Percentiles rank a stretch among this genome's conserved stretches.
These are phyloP conservation scores for Multifurca ochricompacta DNA, from an alignment of 768 basidiomycete genomes.

Conservation along the genomic window DNA sequence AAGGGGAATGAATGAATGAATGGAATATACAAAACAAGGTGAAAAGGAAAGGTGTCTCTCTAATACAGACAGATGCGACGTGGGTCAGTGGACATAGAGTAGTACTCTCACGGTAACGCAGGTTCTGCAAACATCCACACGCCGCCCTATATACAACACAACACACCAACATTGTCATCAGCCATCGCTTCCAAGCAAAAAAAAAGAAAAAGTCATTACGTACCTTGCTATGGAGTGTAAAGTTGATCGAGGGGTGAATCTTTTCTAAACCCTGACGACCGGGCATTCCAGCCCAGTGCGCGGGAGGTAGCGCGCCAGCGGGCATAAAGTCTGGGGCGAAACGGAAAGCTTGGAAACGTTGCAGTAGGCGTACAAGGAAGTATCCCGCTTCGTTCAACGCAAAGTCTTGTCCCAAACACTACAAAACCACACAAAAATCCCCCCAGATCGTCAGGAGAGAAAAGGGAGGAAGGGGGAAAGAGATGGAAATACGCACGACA, in stretches of 20 bases:
- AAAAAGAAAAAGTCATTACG: background rate
- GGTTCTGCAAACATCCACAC: slow-evolving; percentile 17
- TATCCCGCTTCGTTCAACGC: slow-evolving; percentile 48
- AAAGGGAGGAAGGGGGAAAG: background rate
- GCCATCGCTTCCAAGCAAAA: background rate
- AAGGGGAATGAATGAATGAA: background rate
- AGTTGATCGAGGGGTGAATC: slow-evolving; percentile 19
- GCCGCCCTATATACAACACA: slow-evolving; percentile 11
- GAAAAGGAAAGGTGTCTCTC: background rate
- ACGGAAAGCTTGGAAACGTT: slow-evolving; percentile 34
- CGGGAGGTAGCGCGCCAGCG: slow-evolving; percentile 21
- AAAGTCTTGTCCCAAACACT: slow-evolving; percentile 51
- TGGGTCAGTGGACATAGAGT: background rate
- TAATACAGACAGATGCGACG: background rate
- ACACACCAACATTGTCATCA: background rate
- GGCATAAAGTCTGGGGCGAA: slow-evolving; percentile 23
- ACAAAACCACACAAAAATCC: too few species aligned
- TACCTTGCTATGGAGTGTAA: slow-evolving; percentile 19
- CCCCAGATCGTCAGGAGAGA: background rate
- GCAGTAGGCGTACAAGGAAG: slow-evolving; percentile 46
- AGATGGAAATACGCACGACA: slow-evolving; percentile 26
- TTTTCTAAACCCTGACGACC: slow-evolving; percentile 21
- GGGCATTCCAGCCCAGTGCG: slow-evolving; percentile 14
- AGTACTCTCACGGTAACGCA: background rate
- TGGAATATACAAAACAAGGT: too few species aligned